phyloP scores from a whole-genome alignment of 495 filamentous ascomycete genomes.

The Annulohypoxylon stygium region DNA sequence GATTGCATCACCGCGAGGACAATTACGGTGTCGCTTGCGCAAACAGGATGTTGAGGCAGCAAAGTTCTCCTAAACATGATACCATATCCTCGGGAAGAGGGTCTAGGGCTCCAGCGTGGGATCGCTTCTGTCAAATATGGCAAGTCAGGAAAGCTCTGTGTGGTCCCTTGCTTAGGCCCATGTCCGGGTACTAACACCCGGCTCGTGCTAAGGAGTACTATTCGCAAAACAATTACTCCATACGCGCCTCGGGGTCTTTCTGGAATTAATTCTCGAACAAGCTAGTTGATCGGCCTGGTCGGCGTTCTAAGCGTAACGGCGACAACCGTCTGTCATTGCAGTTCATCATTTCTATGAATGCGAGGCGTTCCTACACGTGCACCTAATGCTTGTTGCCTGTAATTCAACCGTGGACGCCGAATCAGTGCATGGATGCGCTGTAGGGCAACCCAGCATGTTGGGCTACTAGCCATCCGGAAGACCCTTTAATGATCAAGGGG shows the following conservation, averaged over 20 bases:
- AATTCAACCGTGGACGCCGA: constrained; percentile 13
- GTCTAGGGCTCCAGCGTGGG: constrained; percentile 14
- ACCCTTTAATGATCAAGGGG: constrained; percentile 26
- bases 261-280: constrained; percentile 22
- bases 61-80: constrained; percentile 31
- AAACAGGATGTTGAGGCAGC: constrained; percentile 36
- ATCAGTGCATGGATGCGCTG: constrained; percentile 20
- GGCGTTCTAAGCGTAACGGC: constrained; percentile 19
- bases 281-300: constrained; percentile 12
- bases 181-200: constrained; percentile 35
- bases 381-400: constrained; percentile 34
- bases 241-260: constrained; percentile 27
- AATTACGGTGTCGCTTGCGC: constrained; percentile 29
- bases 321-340: constrained; percentile 26
- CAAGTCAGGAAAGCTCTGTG: constrained; percentile 29
- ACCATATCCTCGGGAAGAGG: constrained; percentile 43
- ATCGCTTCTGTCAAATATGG: constrained; percentile 36
- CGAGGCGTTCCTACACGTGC: constrained; percentile 39
- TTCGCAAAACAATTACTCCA: constrained; percentile 8
- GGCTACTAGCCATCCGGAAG: constrained; percentile 14
- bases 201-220: constrained; percentile 33
- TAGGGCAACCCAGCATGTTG: constrained; percentile 22
- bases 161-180: constrained; percentile 25
- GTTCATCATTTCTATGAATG: constrained; percentile 20
- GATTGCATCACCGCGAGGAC: constrained; percentile 10